Base-by-base conservation (phyloP, 2,329 filamentous ascomycete species). In the Sclerotinia borealis region DNA sequence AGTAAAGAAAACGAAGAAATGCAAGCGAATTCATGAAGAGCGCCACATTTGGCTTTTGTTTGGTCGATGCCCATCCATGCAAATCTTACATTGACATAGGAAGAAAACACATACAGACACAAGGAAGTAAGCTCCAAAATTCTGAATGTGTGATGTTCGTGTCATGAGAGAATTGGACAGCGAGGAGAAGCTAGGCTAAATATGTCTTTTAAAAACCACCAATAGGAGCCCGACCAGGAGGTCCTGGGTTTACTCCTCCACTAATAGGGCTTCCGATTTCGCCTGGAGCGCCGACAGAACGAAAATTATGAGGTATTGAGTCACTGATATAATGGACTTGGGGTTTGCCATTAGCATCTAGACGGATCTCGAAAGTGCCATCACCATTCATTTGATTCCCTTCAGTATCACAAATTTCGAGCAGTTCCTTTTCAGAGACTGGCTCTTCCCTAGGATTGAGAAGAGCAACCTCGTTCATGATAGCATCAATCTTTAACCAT, bases 301-400 rank as follows among this genome's bases (percentile, higher is more conserved):
- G 66, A 56, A 69, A 66, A 13, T 47, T 56, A 37, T 67, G 60
- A 11, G 75, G 78, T 61, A 76, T 78, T 27, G 74, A 77, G 69
- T 84, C 82, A 17, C 83, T 79, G 63, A 88, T 80, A 76, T 83
- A 86, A 19, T 83, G 79, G 59, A 88, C 81, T 17, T 66, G 69
- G 27, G 45, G 61, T 15, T 65, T 68, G 17, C 68, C 68, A 59
- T 70, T 68, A 6, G 59, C 66, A 62, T 72, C 69, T 56, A 65
- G 59, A 22, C 73, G 71, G 49, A 74, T 68, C n/a, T 90, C 86
- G 72, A 99, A 96, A 31, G 84, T 88, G n/a, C 95, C 95, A 50
- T 93, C 93, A 51, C 95, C 95, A 71, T 98, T 98, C 64, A 88
- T 85, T 2, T 79, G 74, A 71, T 89, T 96, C 63, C 95, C 95